Evolutionary conservation across 371 early-diverging fungal species (phyloP).

Genomic region (Mortierella sp.): DNA sequence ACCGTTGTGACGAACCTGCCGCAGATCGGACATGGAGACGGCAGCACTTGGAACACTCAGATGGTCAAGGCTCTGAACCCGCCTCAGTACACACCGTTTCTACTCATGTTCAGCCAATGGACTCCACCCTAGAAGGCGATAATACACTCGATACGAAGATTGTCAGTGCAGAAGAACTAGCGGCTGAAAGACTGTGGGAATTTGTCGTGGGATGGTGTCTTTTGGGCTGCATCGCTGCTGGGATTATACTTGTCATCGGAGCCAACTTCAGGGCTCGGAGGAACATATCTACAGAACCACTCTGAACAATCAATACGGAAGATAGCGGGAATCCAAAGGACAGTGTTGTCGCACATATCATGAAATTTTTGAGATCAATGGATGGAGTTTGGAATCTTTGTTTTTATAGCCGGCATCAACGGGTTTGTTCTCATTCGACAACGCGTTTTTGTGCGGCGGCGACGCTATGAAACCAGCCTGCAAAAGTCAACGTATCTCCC

Average conservation of each 20-base stretch:
- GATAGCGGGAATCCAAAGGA: constrained; percentile 40
- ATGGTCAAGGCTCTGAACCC: background rate
- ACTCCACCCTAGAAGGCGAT: background rate
- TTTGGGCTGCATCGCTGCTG: constrained; percentile 21
- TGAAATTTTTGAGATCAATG: constrained; percentile 45
- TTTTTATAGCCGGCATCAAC: constrained; percentile 64
- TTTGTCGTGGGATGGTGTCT: constrained; percentile 41
- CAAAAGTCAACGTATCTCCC: background rate
- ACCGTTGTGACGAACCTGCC: constrained; percentile 11
- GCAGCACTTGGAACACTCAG: constrained; percentile 7
- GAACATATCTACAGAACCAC: constrained; percentile 5
- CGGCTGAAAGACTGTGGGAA: constrained; percentile 34
- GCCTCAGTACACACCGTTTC: background rate
- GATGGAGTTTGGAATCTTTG: constrained; percentile 62
- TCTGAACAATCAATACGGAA: constrained; percentile 26
- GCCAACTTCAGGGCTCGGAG: constrained; percentile 14
- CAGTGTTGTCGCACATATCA: constrained; percentile 56
- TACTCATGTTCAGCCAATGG: background rate
- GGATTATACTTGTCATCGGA: constrained; percentile 13
- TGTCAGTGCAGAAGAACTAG: constrained; percentile 9
- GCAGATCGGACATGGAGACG: constrained; percentile 22
- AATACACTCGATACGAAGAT: background rate
- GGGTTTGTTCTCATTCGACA: constrained; percentile 63
- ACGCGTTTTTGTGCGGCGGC: constrained; percentile 53
- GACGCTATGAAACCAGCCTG: constrained; percentile 36